A percentile compares a stretch with the other conserved stretches of the same genome.
phyloP scores from a whole-genome alignment of 352 stramenopile species.

The Peronospora tabacina region DNA sequence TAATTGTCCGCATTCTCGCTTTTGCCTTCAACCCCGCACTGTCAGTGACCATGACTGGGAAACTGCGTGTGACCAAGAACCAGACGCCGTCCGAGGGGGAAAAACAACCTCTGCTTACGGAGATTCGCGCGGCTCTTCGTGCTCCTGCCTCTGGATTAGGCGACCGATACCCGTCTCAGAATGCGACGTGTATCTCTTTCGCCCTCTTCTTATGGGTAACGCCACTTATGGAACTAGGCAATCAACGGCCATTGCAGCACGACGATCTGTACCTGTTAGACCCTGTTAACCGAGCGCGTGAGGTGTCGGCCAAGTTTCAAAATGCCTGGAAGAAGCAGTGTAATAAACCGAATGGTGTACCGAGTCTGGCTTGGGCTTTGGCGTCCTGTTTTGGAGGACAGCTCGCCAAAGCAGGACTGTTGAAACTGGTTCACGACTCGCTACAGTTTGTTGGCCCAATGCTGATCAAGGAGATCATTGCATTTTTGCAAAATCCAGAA shows the following conservation, averaged over 20 bases:
- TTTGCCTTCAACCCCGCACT: slow-evolving; percentile 12
- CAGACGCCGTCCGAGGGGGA: slow-evolving; percentile 13
- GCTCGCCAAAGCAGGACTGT: slow-evolving; percentile 36
- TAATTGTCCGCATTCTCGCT: slow-evolving; percentile 8
- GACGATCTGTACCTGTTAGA: slow-evolving; percentile 68
- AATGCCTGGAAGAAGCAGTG: slow-evolving; percentile 35
- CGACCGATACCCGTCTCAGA: slow-evolving; percentile 47
- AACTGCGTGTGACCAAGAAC: slow-evolving; percentile 21
- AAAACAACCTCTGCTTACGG: slow-evolving; percentile 22
- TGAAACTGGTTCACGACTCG: slow-evolving; percentile 53
- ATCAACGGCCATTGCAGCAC: slow-evolving; percentile 50
- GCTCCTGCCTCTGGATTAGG: slow-evolving; percentile 28
- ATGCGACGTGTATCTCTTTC: slow-evolving; percentile 40
- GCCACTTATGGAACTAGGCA: slow-evolving; percentile 66
- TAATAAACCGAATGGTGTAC: slow-evolving; percentile 12
- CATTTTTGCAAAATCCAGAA: slow-evolving; percentile 41
- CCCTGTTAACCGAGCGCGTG: slow-evolving; percentile 36
- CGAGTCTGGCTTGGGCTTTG: slow-evolving; percentile 43
- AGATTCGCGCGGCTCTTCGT: slow-evolving; percentile 24
- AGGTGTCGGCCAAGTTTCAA: slow-evolving; percentile 35
- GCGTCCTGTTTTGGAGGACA: slow-evolving; percentile 40
- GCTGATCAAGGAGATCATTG: slow-evolving; percentile 63
- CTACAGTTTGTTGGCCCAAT: slow-evolving; percentile 53
- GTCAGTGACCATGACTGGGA: slow-evolving; percentile 14
- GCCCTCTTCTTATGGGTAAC: slow-evolving; percentile 76